Conservation (phyloP, 805 yeast genomes). For the Millerago galiae region DNA sequence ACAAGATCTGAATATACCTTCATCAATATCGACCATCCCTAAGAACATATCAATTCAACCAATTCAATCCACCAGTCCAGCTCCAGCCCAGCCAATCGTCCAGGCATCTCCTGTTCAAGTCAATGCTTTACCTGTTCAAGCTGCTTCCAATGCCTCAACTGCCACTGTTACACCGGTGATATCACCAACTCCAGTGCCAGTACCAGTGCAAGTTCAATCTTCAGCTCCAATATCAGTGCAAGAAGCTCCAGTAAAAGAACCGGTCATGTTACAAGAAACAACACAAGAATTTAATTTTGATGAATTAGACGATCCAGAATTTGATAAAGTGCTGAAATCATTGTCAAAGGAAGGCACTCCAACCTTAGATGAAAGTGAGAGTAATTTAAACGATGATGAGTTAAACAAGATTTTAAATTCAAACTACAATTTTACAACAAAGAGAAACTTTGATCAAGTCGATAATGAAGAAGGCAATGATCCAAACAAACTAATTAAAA, state of each 20-base stretch:
- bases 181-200: no score
- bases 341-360: constrained; percentile 24
- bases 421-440: constrained; percentile 9
- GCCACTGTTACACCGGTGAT: no score
- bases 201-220: no score
- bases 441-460: constrained; percentile 8
- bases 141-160: not conserved
- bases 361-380: constrained; percentile 11
- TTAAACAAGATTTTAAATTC: constrained; percentile 19
- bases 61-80: not conserved
- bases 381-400: constrained; percentile 21
- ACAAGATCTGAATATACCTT: not conserved
- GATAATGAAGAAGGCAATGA: constrained; percentile 1
- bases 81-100: no score
- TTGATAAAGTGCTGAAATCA: constrained; percentile 22
- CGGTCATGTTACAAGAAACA: no score
- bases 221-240: no score
- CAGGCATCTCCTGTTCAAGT: no score
- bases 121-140: no score
- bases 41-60: not conserved
- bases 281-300: constrained; percentile 7
- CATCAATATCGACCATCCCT: no score
- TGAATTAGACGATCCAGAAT: constrained; percentile 21
- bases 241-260: no score
- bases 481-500: constrained; percentile 4